Percentiles rank a stretch among this genome's conserved stretches.
Conservation (phyloP, 441 rosid species). For the Brassica hybrid region DNA sequence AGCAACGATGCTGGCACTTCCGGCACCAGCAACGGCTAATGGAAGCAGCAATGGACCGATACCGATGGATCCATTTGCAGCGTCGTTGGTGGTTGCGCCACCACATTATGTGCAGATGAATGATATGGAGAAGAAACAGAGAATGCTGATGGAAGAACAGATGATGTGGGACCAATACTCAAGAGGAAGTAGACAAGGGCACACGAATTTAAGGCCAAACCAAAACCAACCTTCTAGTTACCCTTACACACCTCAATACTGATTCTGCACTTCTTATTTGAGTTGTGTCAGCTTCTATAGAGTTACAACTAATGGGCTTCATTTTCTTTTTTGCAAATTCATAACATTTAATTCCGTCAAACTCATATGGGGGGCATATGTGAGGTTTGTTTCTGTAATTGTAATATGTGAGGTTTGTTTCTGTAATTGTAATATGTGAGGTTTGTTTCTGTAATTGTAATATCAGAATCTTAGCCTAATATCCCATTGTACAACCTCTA, state of each 20-base stretch:
- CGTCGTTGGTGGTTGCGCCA: constrained; percentile 52
- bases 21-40: constrained; percentile 44
- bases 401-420: no score
- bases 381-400: not conserved
- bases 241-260: not conserved
- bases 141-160: constrained; percentile 54
- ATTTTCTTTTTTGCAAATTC: not conserved
- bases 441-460: no score
- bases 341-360: not conserved
- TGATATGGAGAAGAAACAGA: constrained; percentile 61
- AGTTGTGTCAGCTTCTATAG: not conserved
- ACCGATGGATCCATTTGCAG: constrained; percentile 53
- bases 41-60: constrained; percentile 15
- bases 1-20: constrained; percentile 49
- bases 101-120: constrained; percentile 59
- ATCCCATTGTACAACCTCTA: no score
- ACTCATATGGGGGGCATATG: not conserved
- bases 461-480: no score
- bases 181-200: constrained; percentile 47
- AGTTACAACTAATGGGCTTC: not conserved
- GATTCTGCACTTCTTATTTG: not conserved
- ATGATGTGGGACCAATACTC: constrained; percentile 54
- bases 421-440: no score
- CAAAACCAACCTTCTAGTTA: constrained; percentile 15
- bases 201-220: constrained; percentile 33